Evolutionary conservation across 2,329 filamentous ascomycete genomes (phyloP).

Genomic region (Calonectria hawksworthii): DNA sequence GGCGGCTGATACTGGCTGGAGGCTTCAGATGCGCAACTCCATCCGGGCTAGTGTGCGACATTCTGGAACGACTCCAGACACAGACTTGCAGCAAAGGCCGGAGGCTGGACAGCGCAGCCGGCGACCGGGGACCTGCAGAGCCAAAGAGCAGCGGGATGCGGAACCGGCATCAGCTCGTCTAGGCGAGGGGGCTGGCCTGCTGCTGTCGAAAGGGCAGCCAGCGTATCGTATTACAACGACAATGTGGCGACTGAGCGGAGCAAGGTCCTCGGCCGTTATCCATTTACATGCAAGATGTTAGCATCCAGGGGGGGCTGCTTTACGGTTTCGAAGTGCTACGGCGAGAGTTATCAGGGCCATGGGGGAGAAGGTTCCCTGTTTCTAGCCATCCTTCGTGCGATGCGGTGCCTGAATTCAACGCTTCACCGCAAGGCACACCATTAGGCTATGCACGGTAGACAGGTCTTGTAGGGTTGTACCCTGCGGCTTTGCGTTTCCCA

Average conservation of each 20-base stretch:
- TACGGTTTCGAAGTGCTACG: background rate
- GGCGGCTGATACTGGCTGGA: background rate
- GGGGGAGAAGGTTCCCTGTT: background rate
- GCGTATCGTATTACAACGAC: slow-evolving; percentile 13
- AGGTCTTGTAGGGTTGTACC: slow-evolving; percentile 23
- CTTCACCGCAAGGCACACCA: background rate
- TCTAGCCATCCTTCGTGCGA: background rate
- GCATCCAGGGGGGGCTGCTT: background rate
- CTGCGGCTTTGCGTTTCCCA: slow-evolving; percentile 13
- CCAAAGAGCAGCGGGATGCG: background rate
- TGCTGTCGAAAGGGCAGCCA: background rate
- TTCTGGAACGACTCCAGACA: slow-evolving; percentile 19
- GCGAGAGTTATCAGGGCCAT: background rate
- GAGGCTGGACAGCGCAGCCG: slow-evolving; percentile 3
- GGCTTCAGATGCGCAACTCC: background rate
- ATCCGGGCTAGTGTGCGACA: slow-evolving; percentile 23
- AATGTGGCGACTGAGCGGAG: background rate
- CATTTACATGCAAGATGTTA: background rate
- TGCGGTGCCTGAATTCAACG: slow-evolving; percentile 5
- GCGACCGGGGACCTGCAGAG: background rate
- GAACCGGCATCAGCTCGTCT: background rate
- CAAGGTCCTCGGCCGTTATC: background rate
- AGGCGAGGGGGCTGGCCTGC: background rate
- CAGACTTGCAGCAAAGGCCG: slow-evolving; percentile 3
- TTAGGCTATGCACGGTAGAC: background rate